These are phyloP conservation scores for Backusella tarrabulga DNA, from an alignment of 192 early-diverging fungal genomes.

Conservation along the genomic window DNA sequence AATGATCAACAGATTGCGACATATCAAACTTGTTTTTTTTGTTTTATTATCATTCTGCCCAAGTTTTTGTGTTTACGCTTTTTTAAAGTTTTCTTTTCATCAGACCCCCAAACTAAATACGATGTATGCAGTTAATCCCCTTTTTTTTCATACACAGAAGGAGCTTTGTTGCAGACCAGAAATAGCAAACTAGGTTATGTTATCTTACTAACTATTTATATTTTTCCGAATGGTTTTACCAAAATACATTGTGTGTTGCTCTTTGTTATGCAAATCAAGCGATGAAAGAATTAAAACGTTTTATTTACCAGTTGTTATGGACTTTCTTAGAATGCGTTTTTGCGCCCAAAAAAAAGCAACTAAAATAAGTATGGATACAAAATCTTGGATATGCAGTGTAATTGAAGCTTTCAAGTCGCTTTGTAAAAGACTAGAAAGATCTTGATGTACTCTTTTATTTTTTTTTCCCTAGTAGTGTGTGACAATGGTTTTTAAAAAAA, in stretches of 20 bases:
- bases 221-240: background rate
- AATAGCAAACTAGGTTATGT: background rate
- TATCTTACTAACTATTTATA: background rate
- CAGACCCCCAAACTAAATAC: background rate
- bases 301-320: background rate
- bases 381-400: background rate
- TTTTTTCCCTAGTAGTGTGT: background rate
- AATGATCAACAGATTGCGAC: background rate
- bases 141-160: background rate
- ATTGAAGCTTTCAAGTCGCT: no score
- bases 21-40: background rate
- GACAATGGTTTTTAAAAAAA: background rate
- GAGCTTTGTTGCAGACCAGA: background rate
- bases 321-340: background rate
- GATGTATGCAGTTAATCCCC: background rate
- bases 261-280: background rate
- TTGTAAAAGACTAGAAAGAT: background rate
- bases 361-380: background rate
- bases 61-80: background rate
- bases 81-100: background rate
- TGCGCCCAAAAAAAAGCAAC: background rate
- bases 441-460: background rate
- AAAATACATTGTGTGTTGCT: background rate
- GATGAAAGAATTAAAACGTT: background rate
- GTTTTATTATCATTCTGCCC: background rate